A percentile compares a stretch with the other conserved stretches of the same genome.
Evolutionary conservation across 1,284 basidiomycete genomes (phyloP).

Genomic region (Schizophyllum commune): DNA sequence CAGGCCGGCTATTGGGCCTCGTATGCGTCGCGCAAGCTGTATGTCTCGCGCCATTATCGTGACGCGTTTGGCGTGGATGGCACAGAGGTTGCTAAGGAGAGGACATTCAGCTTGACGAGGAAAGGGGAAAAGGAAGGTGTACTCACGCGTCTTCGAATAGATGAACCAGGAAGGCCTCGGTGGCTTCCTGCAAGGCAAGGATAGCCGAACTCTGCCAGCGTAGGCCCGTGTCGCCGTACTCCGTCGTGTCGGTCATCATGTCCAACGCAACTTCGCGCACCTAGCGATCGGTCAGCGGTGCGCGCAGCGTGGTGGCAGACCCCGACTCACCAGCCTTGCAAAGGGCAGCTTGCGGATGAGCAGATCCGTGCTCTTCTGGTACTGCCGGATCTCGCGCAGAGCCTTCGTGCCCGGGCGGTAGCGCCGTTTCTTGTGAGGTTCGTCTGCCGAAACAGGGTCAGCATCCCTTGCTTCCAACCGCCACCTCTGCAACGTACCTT

Average conservation of each 20-base stretch:
- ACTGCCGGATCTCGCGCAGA: constrained; percentile 85
- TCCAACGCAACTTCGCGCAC: constrained; percentile 89
- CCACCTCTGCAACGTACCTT: constrained; percentile 2
- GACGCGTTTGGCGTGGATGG: constrained; percentile 97
- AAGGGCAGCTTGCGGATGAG: constrained; percentile 86
- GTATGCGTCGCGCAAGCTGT: constrained; percentile 89
- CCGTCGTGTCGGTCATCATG: constrained; percentile 71
- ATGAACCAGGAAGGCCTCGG: constrained; percentile 90
- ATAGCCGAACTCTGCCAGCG: constrained; percentile 92
- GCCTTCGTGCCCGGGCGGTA: constrained; percentile 87
- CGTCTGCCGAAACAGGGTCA: not conserved
- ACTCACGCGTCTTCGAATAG: constrained; percentile 95
- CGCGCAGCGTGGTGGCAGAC: not conserved
- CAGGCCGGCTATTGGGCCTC: constrained; percentile 72
- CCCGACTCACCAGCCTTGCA: constrained; percentile 71
- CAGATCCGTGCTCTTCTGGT: constrained; percentile 89
- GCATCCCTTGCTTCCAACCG: constrained; percentile 1
- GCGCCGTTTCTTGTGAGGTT: constrained; percentile 40
- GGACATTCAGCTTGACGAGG: constrained; percentile 4
- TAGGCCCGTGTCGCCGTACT: constrained; percentile 52
- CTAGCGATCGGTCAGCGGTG: constrained; percentile 30
- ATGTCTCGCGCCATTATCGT: constrained; percentile 99
- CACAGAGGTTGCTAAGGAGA: constrained; percentile 74
- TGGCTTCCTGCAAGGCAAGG: constrained; percentile 88
- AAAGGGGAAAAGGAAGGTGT: not conserved